phyloP scores from a whole-genome alignment of 2,329 filamentous ascomycete species.

The Clarireedia hainanense region DNA sequence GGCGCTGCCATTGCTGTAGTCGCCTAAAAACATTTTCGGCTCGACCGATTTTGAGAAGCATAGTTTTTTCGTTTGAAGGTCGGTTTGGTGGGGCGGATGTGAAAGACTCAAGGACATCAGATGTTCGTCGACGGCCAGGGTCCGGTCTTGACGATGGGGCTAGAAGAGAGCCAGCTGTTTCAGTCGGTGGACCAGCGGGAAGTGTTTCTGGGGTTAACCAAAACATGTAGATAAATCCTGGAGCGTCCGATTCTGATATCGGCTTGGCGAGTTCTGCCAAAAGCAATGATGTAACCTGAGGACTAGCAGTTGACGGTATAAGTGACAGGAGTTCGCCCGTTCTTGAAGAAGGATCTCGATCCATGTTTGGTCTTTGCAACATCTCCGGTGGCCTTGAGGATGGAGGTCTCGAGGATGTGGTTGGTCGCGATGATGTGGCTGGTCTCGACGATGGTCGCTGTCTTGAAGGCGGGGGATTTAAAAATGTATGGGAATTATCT shows the following conservation, averaged over 20 bases:
- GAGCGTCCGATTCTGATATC: conserved; percentile 65
- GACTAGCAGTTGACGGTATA: conserved; percentile 60
- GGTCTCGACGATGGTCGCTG: conserved; percentile 5
- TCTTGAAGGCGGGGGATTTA: conserved; percentile 7
- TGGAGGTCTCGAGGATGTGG: conserved; percentile 6
- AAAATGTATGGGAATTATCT: conserved; percentile 5
- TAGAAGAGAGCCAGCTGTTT: conserved; percentile 52
- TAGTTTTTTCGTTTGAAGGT: conserved; percentile 44
- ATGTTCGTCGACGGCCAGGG: conserved; percentile 36
- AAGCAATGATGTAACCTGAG: conserved; percentile 61
- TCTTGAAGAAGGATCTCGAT: conserved; percentile 25
- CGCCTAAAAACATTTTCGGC: conserved; percentile 80
- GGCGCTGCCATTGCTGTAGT: conserved; percentile 86
- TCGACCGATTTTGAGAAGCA: conserved; percentile 59
- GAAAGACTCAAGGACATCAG: conserved; percentile 47
- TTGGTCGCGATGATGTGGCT: not conserved
- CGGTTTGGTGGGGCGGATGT: conserved; percentile 31
- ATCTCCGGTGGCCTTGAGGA: conserved; percentile 11
- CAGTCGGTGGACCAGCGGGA: conserved; percentile 45
- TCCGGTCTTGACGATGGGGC: conserved; percentile 38
- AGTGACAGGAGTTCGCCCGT: conserved; percentile 49
- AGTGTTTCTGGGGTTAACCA: conserved; percentile 72
- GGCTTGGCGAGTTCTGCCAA: conserved; percentile 70
- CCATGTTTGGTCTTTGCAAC: conserved; percentile 19
- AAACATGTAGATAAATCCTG: conserved; percentile 98